Evolutionary conservation across 176 grass and related monocot species (phyloP).

Genomic region (Leersia perrieri): DNA sequence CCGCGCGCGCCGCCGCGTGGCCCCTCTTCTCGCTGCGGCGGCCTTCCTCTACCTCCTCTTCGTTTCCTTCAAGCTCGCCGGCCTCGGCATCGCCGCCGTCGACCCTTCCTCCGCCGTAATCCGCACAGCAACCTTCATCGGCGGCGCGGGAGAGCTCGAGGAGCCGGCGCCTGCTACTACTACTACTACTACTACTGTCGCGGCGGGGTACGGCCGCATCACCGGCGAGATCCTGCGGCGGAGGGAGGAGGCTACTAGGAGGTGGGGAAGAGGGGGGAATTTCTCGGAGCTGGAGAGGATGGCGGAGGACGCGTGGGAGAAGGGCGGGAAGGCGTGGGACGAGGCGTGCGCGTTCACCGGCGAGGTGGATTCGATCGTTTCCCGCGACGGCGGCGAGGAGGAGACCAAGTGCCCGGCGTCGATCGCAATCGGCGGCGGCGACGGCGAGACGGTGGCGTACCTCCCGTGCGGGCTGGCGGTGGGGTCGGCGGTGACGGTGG

Average conservation of each 20-base stretch:
- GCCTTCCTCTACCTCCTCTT: slow-evolving; percentile 60
- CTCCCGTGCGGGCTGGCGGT: slow-evolving; percentile 74
- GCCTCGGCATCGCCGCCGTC: slow-evolving; percentile 31
- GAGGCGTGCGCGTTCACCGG: slow-evolving; percentile 54
- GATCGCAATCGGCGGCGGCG: slow-evolving; percentile 5
- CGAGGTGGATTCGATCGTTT: slow-evolving; percentile 36
- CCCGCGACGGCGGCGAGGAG: slow-evolving; percentile 4
- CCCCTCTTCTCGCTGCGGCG: slow-evolving; percentile 32
- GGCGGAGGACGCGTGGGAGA: slow-evolving; percentile 67
- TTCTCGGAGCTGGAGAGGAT: slow-evolving; percentile 77
- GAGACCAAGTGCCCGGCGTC: slow-evolving; percentile 51
- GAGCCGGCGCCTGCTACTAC: neutral
- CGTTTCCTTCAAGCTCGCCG: slow-evolving; percentile 54
- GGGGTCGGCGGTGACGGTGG: slow-evolving; percentile 80
- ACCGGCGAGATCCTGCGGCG: slow-evolving; percentile 61
- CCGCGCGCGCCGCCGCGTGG: slow-evolving; percentile 27
- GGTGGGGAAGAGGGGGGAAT: slow-evolving; percentile 52
- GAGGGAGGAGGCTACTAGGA: neutral
- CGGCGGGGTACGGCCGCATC: slow-evolving; percentile 65
- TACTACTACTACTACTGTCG: too few species aligned
- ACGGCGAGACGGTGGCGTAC: slow-evolving; percentile 30
- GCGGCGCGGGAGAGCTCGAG: neutral
- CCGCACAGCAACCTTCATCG: neutral
- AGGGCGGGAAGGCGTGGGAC: slow-evolving; percentile 63
- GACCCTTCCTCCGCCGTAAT: too few species aligned